Conservation (phyloP, 2,329 filamentous ascomycete genomes). For the Pseudocercospora crystallina region DNA sequence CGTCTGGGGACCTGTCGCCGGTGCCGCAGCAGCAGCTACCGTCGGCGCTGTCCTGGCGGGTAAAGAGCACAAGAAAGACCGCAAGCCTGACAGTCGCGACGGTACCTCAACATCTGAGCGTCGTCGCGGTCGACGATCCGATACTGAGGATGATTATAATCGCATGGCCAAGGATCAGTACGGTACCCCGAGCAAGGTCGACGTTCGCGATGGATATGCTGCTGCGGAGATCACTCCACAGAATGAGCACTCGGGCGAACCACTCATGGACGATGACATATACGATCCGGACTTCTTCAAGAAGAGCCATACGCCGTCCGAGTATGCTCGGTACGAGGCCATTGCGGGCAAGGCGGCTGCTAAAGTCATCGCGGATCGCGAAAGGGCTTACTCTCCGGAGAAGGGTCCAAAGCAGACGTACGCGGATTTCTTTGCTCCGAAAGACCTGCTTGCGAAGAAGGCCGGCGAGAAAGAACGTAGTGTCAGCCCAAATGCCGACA, state of each 20-base stretch:
- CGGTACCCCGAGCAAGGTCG: conserved; percentile 12
- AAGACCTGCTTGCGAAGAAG: conserved; percentile 44
- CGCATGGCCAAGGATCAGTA: conserved; percentile 18
- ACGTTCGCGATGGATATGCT: conserved; percentile 19
- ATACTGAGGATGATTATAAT: conserved; percentile 11
- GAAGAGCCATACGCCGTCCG: conserved; percentile 30
- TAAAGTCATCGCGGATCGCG: conserved; percentile 45
- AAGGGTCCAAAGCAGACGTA: conserved; percentile 25
- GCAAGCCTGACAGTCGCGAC: conserved; percentile 16
- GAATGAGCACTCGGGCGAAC: conserved; percentile 37
- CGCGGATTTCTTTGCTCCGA: conserved; percentile 50
- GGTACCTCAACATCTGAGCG: conserved; percentile 8
- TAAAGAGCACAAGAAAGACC: conserved; percentile 24
- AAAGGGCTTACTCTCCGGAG: conserved; percentile 39
- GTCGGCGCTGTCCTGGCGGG: conserved; percentile 32
- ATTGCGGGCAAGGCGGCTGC: conserved; percentile 36
- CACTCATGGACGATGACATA: conserved; percentile 47
- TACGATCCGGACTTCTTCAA: conserved; percentile 49
- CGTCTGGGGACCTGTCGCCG: conserved; percentile 39
- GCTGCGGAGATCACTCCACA: conserved; percentile 30
- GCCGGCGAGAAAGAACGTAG: conserved; percentile 39
- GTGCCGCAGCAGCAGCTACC: conserved; percentile 34
- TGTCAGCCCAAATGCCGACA: conserved; percentile 42
- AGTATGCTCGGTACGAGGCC: conserved; percentile 27
- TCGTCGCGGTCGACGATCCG: conserved; percentile 9